These are phyloP conservation scores for Fusarium coffeatum DNA, from an alignment of 2,329 filamentous ascomycete species.

Conservation along the genomic window DNA sequence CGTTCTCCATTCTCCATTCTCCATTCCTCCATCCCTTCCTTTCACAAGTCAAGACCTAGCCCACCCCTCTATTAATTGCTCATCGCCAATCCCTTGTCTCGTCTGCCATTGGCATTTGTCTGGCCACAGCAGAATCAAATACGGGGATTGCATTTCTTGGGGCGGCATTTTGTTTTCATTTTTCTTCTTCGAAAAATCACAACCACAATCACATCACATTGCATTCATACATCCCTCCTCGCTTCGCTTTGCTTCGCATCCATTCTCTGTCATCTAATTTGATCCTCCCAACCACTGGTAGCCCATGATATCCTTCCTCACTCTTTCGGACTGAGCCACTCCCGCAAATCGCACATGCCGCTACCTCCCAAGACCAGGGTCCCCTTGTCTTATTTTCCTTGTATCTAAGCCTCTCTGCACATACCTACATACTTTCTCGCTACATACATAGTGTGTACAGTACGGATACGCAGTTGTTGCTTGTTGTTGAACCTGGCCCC, in stretches of 20 bases:
- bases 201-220: not conserved
- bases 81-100: constrained; percentile 28
- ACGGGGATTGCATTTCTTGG: constrained; percentile 25
- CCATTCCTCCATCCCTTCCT: not conserved
- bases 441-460: constrained; percentile 21
- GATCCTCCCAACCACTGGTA: constrained; percentile 37
- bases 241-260: constrained; percentile 11
- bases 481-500: constrained; percentile 25
- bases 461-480: constrained; percentile 11
- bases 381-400: constrained; percentile 35
- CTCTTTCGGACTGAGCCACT: constrained; percentile 39
- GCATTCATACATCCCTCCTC: not conserved
- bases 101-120: constrained; percentile 34
- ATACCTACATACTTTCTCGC: constrained; percentile 20
- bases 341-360: constrained; percentile 41
- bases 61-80: constrained; percentile 31
- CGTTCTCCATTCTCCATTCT: constrained; percentile 38
- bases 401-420: constrained; percentile 27
- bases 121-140: constrained; percentile 30
- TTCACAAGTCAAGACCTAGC: constrained; percentile 1
- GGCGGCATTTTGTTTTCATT: constrained; percentile 35
- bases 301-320: constrained; percentile 33
- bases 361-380: constrained; percentile 21
- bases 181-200: not conserved
- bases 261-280: constrained; percentile 36